A percentile compares a stretch with the other conserved stretches of the same genome.
Conservation (phyloP, 306 rosid species). For the Biancaea sappan region DNA sequence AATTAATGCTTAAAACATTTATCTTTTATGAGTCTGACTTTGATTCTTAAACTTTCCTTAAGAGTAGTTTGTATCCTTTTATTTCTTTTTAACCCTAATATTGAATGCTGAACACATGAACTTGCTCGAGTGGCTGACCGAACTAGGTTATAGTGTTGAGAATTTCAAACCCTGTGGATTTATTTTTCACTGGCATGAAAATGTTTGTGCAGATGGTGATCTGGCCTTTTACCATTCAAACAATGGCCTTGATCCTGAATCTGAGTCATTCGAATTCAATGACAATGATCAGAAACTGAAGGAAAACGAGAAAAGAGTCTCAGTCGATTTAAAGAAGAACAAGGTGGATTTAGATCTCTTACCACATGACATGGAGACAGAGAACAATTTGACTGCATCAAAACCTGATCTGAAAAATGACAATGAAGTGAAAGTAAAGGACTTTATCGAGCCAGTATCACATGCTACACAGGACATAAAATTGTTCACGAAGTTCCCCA, state of each 20-base stretch:
- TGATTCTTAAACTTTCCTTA: background rate
- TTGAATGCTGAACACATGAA: too few species aligned
- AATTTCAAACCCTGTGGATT: background rate
- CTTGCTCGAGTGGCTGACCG: too few species aligned
- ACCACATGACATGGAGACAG: conserved; percentile 29
- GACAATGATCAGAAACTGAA: conserved; percentile 40
- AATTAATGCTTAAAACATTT: background rate
- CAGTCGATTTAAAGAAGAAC: conserved; percentile 38
- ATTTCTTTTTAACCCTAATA: background rate
- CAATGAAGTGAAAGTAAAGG: conserved; percentile 27
- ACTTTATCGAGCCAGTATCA: conserved; percentile 38
- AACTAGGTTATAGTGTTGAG: background rate
- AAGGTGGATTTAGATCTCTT: conserved; percentile 38
- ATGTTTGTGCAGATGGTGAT: conserved; percentile 67
- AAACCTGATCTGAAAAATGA: conserved; percentile 36
- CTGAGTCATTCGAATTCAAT: conserved; percentile 50
- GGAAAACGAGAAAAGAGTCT: conserved; percentile 42
- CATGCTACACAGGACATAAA: conserved; percentile 45
- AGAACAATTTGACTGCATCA: conserved; percentile 29
- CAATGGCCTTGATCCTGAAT: conserved; percentile 45
- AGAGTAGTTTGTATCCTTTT: conserved; percentile 10
- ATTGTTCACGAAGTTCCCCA: conserved; percentile 36
- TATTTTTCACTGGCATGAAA: conserved; percentile 29
- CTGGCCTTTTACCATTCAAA: conserved; percentile 49
- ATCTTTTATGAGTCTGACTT: background rate